Base-by-base conservation (phyloP, 2,329 filamentous ascomycete genomes). In the Botryotinia calthae region DNA sequence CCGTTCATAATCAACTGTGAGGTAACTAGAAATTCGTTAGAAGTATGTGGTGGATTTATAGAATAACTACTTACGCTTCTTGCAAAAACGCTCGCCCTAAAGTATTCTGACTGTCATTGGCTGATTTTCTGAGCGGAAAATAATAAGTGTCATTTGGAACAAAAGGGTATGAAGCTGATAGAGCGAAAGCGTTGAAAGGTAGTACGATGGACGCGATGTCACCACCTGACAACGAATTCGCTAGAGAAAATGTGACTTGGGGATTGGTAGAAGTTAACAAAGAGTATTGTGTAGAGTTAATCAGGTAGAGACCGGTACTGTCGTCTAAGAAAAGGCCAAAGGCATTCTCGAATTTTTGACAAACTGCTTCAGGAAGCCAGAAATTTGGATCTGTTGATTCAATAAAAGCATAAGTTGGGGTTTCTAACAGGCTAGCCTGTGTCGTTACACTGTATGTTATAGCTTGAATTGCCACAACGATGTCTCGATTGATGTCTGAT, bases 241-340 rank as follows among this genome's bases (percentile, higher is more conserved):
- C 66, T 10, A 81, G 59, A 5, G 73, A 76, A 66, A 82, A 80
- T 14, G 79, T 81, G 18, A 82, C 73, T 54, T 73, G 76, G 4
- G 79, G 75, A 61, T 81, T 79, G 5, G 73, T 61, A 16, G 72
- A 67, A 6, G 76, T 48, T 1, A 82, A 76, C 0, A 74, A 48
- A 4, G 72, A 56, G 62, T 81, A 79, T 10, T 76, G 74, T 1
- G 78, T 85, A 59, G 89, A 83, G 46, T 87, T 84, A 58, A 93
- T 85, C 0, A 89, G 84, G 78, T 93, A 94, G 0, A 93, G 80
- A 8, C 88, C 84, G 9, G 89, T 87, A 5, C 84, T 86, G 62
- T 85, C 86, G 80, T 93, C 89, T 79, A 89, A 91, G 0, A 85
- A 86, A 48, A 94, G 82, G 62, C 89, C 89, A 72, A 93, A 87